Base-by-base conservation (phyloP, 768 basidiomycete species). In the Chlorophyllum brunneum region DNA sequence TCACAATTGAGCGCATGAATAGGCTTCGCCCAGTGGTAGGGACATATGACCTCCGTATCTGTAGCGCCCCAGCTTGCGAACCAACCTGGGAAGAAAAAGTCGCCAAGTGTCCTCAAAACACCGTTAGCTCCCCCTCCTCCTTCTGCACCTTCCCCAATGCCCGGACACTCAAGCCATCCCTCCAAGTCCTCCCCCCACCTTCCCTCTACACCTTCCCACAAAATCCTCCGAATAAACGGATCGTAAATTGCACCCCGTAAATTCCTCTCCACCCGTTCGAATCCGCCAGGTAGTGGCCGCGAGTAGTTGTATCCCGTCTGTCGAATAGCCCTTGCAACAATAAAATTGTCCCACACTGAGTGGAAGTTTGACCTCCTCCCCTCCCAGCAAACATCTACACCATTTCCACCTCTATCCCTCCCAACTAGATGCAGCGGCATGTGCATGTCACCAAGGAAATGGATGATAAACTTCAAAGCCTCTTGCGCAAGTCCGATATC, bases 401-500 rank as follows among this genome's bases (percentile, higher is more conserved):
- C 79, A 62, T 98, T 98, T 1, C 95, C 95, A 4, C 95, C 95
- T 26, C 89, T 77, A 59, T 93, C 83, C 15, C 93, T 75, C 2
- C 91, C 91, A 0, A 88, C 88, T 31, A 99, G 77, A 66, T 99
- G 95, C 48, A 99, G 71, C 4, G 95, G 95, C 79, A 88, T 85
- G 61, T 97, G 95, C 76, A 95, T 75, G 65, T 98, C 95, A 0
- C 95, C 94, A 9, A 97, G 49, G 60, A 92, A 98, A 67, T 99
- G 97, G 26, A 95, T 79, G 27, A 99, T 72, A 73, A 97, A 99
- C 66, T 90, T 88, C 60, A 98, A 74, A 2, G 95, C 90, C 59
- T 92, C 88, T 61, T 86, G 83, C 2, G 83, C 83, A 9, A 53
- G 43, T 20, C 8, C 43, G 1, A 53, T 36, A 6, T 53, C 67